These are phyloP conservation scores for Emergomyces africanus DNA, from an alignment of 2,329 filamentous ascomycete genomes.

Conservation along the genomic window DNA sequence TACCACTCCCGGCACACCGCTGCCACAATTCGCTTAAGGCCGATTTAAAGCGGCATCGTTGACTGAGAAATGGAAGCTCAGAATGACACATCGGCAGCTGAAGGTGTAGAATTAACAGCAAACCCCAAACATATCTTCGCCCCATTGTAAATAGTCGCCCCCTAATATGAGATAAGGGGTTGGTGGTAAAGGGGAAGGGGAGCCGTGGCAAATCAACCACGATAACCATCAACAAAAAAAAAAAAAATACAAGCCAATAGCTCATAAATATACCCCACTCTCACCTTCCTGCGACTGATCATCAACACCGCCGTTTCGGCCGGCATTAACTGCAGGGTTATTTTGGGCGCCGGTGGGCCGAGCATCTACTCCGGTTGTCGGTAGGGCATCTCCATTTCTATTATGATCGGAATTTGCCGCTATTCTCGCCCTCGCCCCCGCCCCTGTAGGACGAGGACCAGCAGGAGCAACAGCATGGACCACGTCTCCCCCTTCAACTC, in stretches of 20 bases:
- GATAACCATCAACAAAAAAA: not conserved
- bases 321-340: not conserved
- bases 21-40: no score
- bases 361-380: not conserved
- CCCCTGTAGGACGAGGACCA: not conserved
- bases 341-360: not conserved
- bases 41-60: no score
- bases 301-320: not conserved
- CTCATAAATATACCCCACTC: not conserved
- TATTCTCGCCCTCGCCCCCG: no score
- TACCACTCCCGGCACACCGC: not conserved
- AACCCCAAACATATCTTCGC: not conserved
- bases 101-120: not conserved
- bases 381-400: not conserved
- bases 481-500: not conserved
- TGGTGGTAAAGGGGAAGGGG: not conserved
- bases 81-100: not conserved
- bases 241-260: not conserved
- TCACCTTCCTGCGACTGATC: constrained; percentile 2
- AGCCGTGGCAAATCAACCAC: not conserved
- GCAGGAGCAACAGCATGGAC: not conserved
- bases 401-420: not conserved
- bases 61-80: not conserved
- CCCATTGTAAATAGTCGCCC: not conserved
- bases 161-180: not conserved